Conservation (phyloP, 805 yeast species). For the Kazachstania psychrophila region DNA sequence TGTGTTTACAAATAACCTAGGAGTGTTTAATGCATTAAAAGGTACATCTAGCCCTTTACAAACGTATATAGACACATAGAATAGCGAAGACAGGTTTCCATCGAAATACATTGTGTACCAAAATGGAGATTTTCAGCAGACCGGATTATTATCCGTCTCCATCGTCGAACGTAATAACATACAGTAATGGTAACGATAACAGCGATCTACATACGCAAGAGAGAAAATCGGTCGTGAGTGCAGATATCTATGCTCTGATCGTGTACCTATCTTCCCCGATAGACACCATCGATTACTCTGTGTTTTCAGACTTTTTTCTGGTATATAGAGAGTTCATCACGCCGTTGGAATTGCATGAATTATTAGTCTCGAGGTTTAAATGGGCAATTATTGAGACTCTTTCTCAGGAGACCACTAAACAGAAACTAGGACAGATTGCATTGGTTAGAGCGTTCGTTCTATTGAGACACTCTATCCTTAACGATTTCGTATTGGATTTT, state of each 20-base stretch:
- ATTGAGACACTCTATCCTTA: constrained; percentile 80
- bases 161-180: constrained; percentile 19
- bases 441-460: constrained; percentile 78
- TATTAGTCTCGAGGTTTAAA: constrained; percentile 53
- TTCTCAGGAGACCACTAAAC: constrained; percentile 1
- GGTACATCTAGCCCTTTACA: no score
- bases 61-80: no score
- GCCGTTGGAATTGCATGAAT: constrained; percentile 47
- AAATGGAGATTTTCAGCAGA: constrained; percentile 19
- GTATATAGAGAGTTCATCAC: constrained; percentile 67
- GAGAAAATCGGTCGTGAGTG: constrained; percentile 12
- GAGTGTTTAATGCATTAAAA: no score
- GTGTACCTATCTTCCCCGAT: constrained; percentile 62
- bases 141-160: constrained; percentile 27
- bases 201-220: constrained; percentile 6
- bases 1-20: no score
- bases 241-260: constrained; percentile 33
- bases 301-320: constrained; percentile 77
- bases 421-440: constrained; percentile 49
- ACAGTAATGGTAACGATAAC: constrained; percentile 3
- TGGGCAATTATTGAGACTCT: constrained; percentile 52
- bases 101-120: no score
- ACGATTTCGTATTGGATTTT: constrained; percentile 83
- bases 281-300: constrained; percentile 60
- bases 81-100: no score